Conservation (phyloP, 805 yeast species). For the Diddensiella transvaalensis region DNA sequence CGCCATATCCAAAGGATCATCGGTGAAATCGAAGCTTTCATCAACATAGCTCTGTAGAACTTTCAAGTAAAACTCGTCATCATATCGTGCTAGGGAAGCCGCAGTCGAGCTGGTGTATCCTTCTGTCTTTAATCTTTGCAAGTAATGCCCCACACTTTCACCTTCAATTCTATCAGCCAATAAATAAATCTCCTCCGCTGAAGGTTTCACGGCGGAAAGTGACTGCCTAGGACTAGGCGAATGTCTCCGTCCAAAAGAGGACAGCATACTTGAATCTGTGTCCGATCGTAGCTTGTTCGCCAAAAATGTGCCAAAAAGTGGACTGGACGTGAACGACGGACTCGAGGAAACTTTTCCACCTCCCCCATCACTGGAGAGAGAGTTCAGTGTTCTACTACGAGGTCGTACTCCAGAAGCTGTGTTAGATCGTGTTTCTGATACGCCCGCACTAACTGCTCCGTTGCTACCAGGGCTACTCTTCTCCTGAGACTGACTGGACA, state of each 20-base stretch:
- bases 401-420: conserved; percentile 12
- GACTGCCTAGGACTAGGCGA: conserved; percentile 20
- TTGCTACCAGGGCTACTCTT: no score
- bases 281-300: conserved; percentile 9
- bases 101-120: conserved; percentile 24
- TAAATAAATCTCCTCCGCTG: background rate
- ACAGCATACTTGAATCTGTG: conserved; percentile 1
- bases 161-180: conserved; percentile 23
- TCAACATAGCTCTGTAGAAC: conserved; percentile 31
- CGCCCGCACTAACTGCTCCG: no score
- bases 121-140: conserved; percentile 29
- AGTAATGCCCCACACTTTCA: conserved; percentile 35
- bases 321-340: conserved; percentile 8
- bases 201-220: conserved; percentile 1
- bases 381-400: conserved; percentile 22
- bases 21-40: conserved; percentile 45
- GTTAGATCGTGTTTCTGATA: no score
- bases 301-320: conserved; percentile 18
- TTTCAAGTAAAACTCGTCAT: conserved; percentile 28
- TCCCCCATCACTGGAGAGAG: conserved; percentile 13
- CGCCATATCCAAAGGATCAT: conserved; percentile 63
- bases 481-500: conserved; percentile 18
- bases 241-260: conserved; percentile 6
- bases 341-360: background rate
- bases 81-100: conserved; percentile 32